These are phyloP conservation scores for Iberis pinnata DNA, from an alignment of 345 rosid genomes.

Conservation along the genomic window DNA sequence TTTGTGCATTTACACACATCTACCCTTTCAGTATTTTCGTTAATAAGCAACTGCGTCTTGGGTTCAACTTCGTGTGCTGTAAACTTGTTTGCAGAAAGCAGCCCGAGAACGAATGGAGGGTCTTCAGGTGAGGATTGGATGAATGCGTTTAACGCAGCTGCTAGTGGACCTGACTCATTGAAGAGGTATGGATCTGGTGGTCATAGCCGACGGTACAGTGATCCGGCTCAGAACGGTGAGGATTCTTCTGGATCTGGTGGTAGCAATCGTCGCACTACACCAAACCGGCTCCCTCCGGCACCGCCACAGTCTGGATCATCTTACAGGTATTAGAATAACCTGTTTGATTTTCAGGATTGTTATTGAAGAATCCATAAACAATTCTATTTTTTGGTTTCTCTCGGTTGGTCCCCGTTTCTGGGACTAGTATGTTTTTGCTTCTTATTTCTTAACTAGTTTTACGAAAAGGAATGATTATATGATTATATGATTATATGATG, in stretches of 20 bases:
- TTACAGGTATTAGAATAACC: constrained; percentile 40
- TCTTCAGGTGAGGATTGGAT: constrained; percentile 82
- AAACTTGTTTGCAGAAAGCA: constrained; percentile 48
- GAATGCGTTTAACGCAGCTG: constrained; percentile 78
- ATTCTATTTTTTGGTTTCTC: neutral
- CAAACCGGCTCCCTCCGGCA: constrained; percentile 70
- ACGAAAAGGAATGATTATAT: neutral
- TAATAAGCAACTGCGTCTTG: neutral
- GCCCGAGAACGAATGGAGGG: constrained; percentile 59
- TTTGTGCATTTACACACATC: constrained; percentile 5
- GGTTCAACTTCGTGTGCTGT: neutral
- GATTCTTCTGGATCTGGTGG: constrained; percentile 41
- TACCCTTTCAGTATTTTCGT: too few relatives aligned
- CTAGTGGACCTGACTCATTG: constrained; percentile 44
- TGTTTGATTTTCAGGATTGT: constrained; percentile 13
- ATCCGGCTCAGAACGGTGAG: constrained; percentile 65
- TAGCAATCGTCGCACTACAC: constrained; percentile 72
- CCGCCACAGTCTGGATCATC: constrained; percentile 61
- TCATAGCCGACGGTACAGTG: constrained; percentile 49
- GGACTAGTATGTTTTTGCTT: constrained; percentile 13
- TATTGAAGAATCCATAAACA: constrained; percentile 16
- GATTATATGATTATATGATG: constrained; percentile 16
- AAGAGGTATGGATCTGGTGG: constrained; percentile 51
- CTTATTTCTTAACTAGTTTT: constrained; percentile 14
- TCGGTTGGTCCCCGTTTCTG: constrained; percentile 26